Conservation (phyloP, 352 stramenopile genomes). For the Phytopythium cucurbitacearum region DNA sequence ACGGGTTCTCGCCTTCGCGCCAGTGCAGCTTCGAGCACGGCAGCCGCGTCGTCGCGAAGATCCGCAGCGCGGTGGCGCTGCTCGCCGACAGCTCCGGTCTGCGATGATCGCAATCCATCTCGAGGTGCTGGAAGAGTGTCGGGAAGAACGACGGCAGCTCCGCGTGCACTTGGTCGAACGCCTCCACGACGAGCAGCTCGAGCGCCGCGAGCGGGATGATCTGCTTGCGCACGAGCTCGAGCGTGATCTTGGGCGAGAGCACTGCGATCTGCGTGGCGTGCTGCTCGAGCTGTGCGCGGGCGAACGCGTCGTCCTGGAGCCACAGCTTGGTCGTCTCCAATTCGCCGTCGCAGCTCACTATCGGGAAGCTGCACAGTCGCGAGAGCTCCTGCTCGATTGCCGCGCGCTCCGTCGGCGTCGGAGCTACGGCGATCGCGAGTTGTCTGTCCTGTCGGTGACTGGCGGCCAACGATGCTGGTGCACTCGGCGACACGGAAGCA, state of each 20-base stretch:
- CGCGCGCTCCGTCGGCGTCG: constrained; percentile 20
- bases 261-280: constrained; percentile 29
- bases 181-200: constrained; percentile 53
- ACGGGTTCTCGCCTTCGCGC: constrained; percentile 34
- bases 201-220: constrained; percentile 24
- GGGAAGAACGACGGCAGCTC: constrained; percentile 58
- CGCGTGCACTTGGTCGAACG: constrained; percentile 58
- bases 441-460: constrained; percentile 3
- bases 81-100: neutral
- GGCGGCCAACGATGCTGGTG: neutral
- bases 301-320: constrained; percentile 16
- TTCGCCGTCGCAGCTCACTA: constrained; percentile 29
- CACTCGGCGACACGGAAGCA: neutral
- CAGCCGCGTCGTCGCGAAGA: constrained; percentile 58
- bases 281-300: constrained; percentile 12
- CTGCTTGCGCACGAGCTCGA: constrained; percentile 29
- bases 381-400: constrained; percentile 34
- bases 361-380: constrained; percentile 31
- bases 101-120: constrained; percentile 8
- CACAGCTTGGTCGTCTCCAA: constrained; percentile 4
- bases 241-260: constrained; percentile 42
- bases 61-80: constrained; percentile 10
- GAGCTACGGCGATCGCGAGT: constrained; percentile 37
- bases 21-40: constrained; percentile 52
- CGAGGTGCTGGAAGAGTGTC: constrained; percentile 23